Evolutionary conservation across 331 rosid species (phyloP), one percentile per base, ranked within the genome.

Genomic region (Pyrus hybrid): DNA sequence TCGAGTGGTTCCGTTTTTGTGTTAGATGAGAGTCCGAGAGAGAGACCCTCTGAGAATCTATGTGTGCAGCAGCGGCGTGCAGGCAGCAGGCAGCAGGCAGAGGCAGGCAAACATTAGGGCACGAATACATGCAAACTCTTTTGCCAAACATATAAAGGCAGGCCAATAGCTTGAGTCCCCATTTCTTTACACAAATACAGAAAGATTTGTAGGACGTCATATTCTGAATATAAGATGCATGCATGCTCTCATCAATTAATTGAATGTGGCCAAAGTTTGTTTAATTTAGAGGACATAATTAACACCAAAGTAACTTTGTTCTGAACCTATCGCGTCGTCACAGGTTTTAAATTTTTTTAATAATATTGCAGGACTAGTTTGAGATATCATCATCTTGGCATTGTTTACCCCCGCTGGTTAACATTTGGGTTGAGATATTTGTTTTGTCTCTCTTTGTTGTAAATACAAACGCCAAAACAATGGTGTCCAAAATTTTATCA

Each of bases 161-260:
- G 13, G 65, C 78, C 85, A 77, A 74, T n/a, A 51, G 76, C 81
- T 64, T 41, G 70, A 69, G 87, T 86, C 83, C 84, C 72, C 75
- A 81, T 66, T 67, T 72, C 43, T 29, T 8, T 41, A 8, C 30
- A 72, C 70, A 35, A 63, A 61, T 21, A 9, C 23, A 45, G 76
- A 68, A 25, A 57, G 68, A 56, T 67, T 13, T 28, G 13, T 43
- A 29, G 23, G 37, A 20, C 43, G 43, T 53, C 74, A 51, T 17
- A 32, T 28, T 56, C 47, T 53, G 43, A 70, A 51, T 51, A 51
- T 16, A 51, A 51, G 57, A 51, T 51, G 57, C 21, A 28, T 28
- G 20, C 20, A 63, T 14, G 6, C 30, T 58, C 63, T 22, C 64
- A 26, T 62, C 37, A 62, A 62, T 62, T 49, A 49, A 49, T 49